Base-by-base conservation (phyloP, 805 yeast species). In the Pichia sporocuriosa region DNA sequence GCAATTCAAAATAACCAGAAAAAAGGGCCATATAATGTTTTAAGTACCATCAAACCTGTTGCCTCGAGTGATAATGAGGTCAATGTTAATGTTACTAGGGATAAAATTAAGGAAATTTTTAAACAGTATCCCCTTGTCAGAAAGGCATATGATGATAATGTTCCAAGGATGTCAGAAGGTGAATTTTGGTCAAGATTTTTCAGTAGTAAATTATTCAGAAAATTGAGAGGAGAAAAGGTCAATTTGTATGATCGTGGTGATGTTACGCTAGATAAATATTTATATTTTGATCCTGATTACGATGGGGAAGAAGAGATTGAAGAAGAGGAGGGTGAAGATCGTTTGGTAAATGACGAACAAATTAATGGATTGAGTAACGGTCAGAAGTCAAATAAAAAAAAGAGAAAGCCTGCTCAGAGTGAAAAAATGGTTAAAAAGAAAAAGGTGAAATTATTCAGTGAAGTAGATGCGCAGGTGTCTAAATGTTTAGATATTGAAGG, bases 161-260 rank as follows among this genome's bases (percentile, higher is more conserved):
- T 93, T 4, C 98, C 97, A 1, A 80, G 81, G 47, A 70, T 93
- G 40, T 73, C 77, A 36, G 97, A 93, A 58, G 89, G 90, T 32
- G 95, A 84, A 56, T 93, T 93, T 54, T 93, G 98, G 98, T 86
- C 95, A 10, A 68, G 97, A 47, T 93, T 93, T 55, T 93, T 93
- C 69, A 81, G 86, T 54, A 88, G 97, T 0, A 83, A 87, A 53
- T 66, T 93, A 46, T 93, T 89, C 56, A 71, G 96, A 50, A 77
- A 88, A 53, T 67, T 93, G 26, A 73, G 96, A 58, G 98, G 98
- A 44, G 97, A 93, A 56, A 80, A 79, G 49, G 74, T 87, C 40
- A 77, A 80, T 54, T 63, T 74, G 3, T 81, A 77, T 56, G 86
- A 85, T 48, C 72, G 95, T 48, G 88, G 93, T 40, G 97, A 93